A percentile compares a stretch with the other conserved stretches of the same genome.
Conservation (phyloP, 2,329 filamentous ascomycete species). For the Epichloe uncinata region DNA sequence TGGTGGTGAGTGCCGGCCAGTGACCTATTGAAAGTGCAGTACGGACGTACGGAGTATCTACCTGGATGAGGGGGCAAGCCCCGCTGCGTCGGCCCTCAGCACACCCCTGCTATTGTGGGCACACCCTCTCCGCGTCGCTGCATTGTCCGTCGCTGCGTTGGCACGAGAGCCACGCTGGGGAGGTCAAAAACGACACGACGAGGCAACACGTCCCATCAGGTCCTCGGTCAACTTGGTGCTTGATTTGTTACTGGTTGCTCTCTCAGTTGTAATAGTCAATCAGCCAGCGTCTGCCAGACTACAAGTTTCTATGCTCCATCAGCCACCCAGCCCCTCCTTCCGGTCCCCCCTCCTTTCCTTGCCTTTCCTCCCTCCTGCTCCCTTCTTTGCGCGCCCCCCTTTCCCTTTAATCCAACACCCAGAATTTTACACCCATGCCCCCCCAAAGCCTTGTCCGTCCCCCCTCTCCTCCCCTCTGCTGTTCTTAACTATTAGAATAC, state of each 20-base stretch:
- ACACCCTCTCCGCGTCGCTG: conserved; percentile 1
- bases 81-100: neutral
- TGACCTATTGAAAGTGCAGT: too few species aligned
- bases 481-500: conserved; percentile 5
- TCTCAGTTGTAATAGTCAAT: neutral
- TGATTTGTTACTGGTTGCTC: neutral
- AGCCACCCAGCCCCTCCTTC: conserved; percentile 16
- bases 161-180: conserved; percentile 14
- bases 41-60: neutral
- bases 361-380: conserved; percentile 6
- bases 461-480: conserved; percentile 8
- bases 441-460: neutral
- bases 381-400: conserved; percentile 10
- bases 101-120: neutral
- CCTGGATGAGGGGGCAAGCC: conserved; percentile 2
- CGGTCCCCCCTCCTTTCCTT: conserved; percentile 8
- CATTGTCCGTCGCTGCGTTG: conserved; percentile 12
- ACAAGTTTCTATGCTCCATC: conserved; percentile 12
- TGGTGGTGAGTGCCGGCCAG: too few species aligned
- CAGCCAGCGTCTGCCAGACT: neutral
- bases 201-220: conserved; percentile 3
- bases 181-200: conserved; percentile 5
- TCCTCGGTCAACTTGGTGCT: neutral
- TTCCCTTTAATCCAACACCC: conserved; percentile 9
- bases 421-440: conserved; percentile 3